Percentiles rank a stretch among this genome's conserved stretches.
Evolutionary conservation across 305 asterid genomes (phyloP).

Genomic region (Fraxinus velutina): DNA sequence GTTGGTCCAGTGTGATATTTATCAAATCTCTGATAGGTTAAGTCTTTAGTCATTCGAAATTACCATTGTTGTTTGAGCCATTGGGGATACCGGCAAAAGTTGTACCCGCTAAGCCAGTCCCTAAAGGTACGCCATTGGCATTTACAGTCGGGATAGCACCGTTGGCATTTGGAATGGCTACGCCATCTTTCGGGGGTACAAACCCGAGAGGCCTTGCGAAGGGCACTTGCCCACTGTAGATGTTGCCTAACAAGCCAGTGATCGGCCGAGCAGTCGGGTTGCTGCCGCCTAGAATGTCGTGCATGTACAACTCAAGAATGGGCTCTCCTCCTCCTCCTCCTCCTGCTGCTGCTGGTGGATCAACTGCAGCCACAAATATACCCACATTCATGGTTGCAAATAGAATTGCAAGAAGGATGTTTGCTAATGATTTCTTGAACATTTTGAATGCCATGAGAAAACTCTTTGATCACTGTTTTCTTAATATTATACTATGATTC

Average conservation of each 20-base stretch:
- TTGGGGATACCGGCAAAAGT: constrained; percentile 43
- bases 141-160: constrained; percentile 74
- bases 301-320: constrained; percentile 62
- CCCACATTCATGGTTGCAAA: constrained; percentile 25
- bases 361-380: constrained; percentile 25
- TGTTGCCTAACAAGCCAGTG: constrained; percentile 76
- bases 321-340: constrained; percentile 23
- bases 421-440: constrained; percentile 21
- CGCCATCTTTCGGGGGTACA: constrained; percentile 51
- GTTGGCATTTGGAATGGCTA: constrained; percentile 75
- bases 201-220: constrained; percentile 77
- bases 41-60: constrained; percentile 4
- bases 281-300: constrained; percentile 79
- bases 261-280: constrained; percentile 85
- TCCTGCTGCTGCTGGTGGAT: constrained; percentile 20
- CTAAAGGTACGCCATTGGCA: constrained; percentile 61
- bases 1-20: not conserved
- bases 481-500: not conserved
- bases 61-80: constrained; percentile 26
- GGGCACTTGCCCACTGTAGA: constrained; percentile 86
- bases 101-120: constrained; percentile 72
- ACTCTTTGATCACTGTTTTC: not conserved
- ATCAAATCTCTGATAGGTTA: not conserved
- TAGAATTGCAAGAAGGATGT: constrained; percentile 25
- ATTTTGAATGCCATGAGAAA: constrained; percentile 18